Evolutionary conservation across 129 eudicot species (phyloP).

Genomic region (Centrapalus pauciflorus): DNA sequence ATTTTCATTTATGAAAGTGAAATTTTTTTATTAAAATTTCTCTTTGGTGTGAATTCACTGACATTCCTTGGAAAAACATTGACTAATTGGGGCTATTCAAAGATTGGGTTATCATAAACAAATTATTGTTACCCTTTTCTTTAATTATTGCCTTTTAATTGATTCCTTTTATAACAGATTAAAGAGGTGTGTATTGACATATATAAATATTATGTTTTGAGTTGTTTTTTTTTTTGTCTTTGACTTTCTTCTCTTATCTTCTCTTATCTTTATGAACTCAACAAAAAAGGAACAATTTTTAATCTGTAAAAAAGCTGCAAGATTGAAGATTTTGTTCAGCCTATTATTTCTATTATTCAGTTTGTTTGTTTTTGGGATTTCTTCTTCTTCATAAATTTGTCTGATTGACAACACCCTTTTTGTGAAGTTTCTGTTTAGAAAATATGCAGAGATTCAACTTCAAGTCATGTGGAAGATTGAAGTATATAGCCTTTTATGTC

Average conservation of each 20-base stretch:
- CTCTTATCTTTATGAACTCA: neutral
- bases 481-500: conserved; percentile 7
- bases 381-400: neutral
- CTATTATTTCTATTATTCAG: too few species aligned
- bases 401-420: neutral
- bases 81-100: conserved; percentile 13
- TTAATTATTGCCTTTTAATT: conserved; percentile 20
- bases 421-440: neutral
- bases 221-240: neutral
- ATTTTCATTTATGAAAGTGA: neutral
- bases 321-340: neutral
- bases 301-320: neutral
- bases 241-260: conserved; percentile 9
- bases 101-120: conserved; percentile 24
- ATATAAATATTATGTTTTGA: neutral
- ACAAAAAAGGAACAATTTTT: neutral
- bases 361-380: neutral
- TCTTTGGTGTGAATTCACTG: conserved; percentile 21
- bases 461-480: conserved; percentile 28
- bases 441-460: conserved; percentile 23
- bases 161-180: conserved; percentile 19
- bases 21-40: neutral
- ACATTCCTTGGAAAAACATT: conserved; percentile 7
- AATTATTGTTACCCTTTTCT: conserved; percentile 22
- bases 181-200: neutral